Evolutionary conservation across 768 basidiomycete genomes (phyloP).

Genomic region (Panus rudis): DNA sequence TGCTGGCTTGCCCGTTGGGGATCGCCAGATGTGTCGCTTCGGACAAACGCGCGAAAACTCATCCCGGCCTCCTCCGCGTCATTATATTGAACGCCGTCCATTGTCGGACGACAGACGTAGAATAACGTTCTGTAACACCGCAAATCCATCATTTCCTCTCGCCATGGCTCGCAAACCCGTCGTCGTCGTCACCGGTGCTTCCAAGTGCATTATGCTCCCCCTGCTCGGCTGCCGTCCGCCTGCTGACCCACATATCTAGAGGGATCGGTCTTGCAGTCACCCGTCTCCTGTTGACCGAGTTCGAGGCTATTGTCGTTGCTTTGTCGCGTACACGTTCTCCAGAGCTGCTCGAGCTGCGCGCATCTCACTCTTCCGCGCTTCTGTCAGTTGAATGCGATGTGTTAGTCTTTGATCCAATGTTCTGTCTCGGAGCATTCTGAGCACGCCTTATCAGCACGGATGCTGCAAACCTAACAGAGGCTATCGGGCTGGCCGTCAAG

Average conservation of each 20-base stretch:
- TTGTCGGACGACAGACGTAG: too few relatives aligned
- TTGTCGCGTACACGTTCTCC: slow-evolving; percentile 64
- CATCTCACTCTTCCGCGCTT: slow-evolving; percentile 33
- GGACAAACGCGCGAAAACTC: background rate
- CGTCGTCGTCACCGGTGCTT: slow-evolving; percentile 81
- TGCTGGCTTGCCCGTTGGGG: slow-evolving; percentile 3
- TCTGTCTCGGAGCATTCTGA: slow-evolving; percentile 1
- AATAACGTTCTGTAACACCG: too few relatives aligned
- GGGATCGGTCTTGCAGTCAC: slow-evolving; percentile 80
- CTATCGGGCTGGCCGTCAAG: slow-evolving; percentile 44
- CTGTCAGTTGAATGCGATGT: slow-evolving; percentile 65
- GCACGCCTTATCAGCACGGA: slow-evolving; percentile 43
- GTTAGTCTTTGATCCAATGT: slow-evolving; percentile 36
- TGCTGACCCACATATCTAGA: slow-evolving; percentile 21
- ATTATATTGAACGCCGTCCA: too few relatives aligned
- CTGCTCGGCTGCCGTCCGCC: background rate
- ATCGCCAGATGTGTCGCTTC: background rate
- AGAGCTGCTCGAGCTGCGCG: slow-evolving; percentile 51
- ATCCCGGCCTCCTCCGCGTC: background rate
- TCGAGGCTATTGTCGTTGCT: slow-evolving; percentile 65
- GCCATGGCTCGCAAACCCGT: slow-evolving; percentile 39
- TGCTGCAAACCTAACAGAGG: slow-evolving; percentile 44
- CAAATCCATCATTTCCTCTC: background rate
- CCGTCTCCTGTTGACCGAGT: slow-evolving; percentile 52
- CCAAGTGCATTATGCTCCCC: slow-evolving; percentile 40